Evolutionary conservation across 2,329 filamentous ascomycete species (phyloP), one percentile per base, ranked within the genome.

Genomic region (Fusarium goolgardi): DNA sequence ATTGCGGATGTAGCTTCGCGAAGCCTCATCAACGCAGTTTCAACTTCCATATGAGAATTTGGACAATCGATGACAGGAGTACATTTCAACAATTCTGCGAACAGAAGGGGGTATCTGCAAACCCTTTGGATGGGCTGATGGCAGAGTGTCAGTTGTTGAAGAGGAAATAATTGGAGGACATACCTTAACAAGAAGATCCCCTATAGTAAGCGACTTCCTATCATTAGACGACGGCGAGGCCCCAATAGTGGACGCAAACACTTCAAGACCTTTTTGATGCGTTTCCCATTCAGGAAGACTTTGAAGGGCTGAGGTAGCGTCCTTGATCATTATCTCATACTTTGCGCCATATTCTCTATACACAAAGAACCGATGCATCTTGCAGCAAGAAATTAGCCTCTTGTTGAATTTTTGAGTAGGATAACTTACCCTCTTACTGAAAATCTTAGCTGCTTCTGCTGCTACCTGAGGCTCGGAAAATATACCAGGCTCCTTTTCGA

Each of bases 301-400:
- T 61, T 89, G 86, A 65, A 91, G 88, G 18, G 90, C 85, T 27
- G 89, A 84, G 34, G 89, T 87, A 35, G 96, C 81, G 67, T 97
- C 93, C 67, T 91, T 89, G 46, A 91, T 88, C 83, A 97, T 91
- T 69, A 93, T 84, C 70, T 96, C 93, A 78, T 96, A 97, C 75
- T 95, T 95, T 52, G 91, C 91, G 35, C 92, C 92, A 76, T 97
- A 99, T 72, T 97, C 92, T 79, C 97, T 92, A 76, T 99, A 99
- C 50, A 91, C 84, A 75, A 92, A 91, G 79, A 98, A 96, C 0
- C 89, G 88, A 62, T 88, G 86, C 81, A 96, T 90, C 92, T 97
- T 67, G 53, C 16, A 34, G 16, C 31, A 47, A 20, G 12, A 18
- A 29, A 32, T 46, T 34, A 43, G 15, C 11, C 10, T 29, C 12